A percentile compares a stretch with the other conserved stretches of the same genome.
Evolutionary conservation across 371 early-diverging fungal genomes (phyloP).

Genomic region (Circinella umbellata): DNA sequence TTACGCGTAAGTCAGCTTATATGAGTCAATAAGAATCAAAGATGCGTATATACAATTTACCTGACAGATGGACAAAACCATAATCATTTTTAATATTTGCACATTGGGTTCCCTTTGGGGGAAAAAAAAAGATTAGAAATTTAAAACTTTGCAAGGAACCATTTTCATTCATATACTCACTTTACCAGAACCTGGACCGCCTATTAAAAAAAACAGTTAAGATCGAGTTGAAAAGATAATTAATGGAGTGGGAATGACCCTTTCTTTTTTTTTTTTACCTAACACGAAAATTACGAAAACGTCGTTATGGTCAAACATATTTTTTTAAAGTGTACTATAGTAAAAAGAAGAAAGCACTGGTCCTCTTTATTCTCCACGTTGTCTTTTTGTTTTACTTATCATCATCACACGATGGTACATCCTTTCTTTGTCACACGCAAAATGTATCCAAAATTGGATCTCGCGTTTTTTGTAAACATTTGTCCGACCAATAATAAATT

Average conservation of each 20-base stretch:
- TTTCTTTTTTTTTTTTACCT: background rate
- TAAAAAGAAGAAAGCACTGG: background rate
- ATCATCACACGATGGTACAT: too few relatives aligned
- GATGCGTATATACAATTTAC: conserved; percentile 40
- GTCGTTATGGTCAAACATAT: background rate
- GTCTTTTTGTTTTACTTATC: too few relatives aligned
- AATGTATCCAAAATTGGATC: too few relatives aligned
- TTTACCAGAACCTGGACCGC: conserved; percentile 88
- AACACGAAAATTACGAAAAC: conserved; percentile 6
- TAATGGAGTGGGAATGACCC: background rate
- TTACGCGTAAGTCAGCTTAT: too few relatives aligned
- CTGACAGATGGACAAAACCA: conserved; percentile 93
- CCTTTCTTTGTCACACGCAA: too few relatives aligned
- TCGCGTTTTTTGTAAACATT: too few relatives aligned
- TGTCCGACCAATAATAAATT: too few relatives aligned
- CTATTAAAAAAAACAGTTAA: conserved; percentile 27
- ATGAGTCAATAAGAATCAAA: background rate
- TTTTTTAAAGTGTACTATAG: background rate
- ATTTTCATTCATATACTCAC: too few relatives aligned
- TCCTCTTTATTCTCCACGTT: background rate
- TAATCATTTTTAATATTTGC: conserved; percentile 85
- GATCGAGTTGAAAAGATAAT: background rate
- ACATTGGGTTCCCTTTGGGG: conserved; percentile 89
- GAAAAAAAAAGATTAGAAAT: too few relatives aligned
- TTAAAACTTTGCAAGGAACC: too few relatives aligned